Evolutionary conservation across 768 basidiomycete genomes (phyloP), one percentile per base, ranked within the genome.

Genomic region (Agaricus sinodeliciosus): DNA sequence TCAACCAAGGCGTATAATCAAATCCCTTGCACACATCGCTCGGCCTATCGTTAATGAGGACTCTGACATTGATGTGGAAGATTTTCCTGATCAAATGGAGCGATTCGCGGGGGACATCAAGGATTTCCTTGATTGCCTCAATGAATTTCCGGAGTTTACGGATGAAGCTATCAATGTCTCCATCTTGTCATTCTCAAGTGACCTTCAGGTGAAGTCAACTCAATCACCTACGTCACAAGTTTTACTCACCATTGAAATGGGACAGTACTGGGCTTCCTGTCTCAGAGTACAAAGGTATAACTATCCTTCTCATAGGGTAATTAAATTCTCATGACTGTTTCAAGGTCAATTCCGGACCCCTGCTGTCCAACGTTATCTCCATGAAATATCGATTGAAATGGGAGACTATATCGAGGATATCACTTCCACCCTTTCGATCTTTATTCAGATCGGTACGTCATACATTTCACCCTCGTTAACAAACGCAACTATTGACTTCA

Each of bases 71-170:
- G 83, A 86, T 56, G 71, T 76, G 22, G 85, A 87, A 62, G 73
- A 74, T 51, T 84, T 88, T 58, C 87, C 87, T 0, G 71, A 75
- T 26, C 81, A 88, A 60, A 65, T 90, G 47, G 77, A 81, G 55
- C 66, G 68, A 27, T 69, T 89, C 35, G 84, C 85, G 3, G 71
- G 70, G n/a, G 85, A 84, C 50, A 78, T 89, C 12, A 79, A 72
- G 18, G 83, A 80, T 0, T 90, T 90, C 60, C 65, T 86, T 54
- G 73, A 81, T 43, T 83, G 82, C 58, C 65, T 90, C 56, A 87
- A 88, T 52, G 86, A 89, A 61, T 88, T 90, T 57, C 87, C 86
- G 0, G 87, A 88, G 62, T 86, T 87, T 59, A 81, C 77, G 25
- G 84, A 88, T 48, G 85, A 90, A 58, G 80, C 79, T 4, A 80